These are phyloP conservation scores for Penicillium subrubescens DNA, from an alignment of 495 filamentous ascomycete genomes.

Conservation along the genomic window DNA sequence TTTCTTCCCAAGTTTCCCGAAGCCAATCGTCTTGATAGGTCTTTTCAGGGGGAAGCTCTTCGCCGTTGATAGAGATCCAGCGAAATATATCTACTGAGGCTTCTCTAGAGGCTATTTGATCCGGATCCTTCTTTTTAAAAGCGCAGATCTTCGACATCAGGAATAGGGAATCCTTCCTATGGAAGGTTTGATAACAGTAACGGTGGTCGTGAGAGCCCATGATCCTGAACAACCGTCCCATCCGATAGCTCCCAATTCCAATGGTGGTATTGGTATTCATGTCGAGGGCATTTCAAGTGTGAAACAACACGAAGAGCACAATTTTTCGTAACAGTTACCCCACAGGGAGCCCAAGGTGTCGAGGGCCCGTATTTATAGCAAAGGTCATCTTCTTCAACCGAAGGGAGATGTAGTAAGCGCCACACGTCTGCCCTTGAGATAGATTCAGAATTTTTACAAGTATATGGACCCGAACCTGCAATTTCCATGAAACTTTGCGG, in stretches of 20 bases:
- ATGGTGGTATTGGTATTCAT: constrained; percentile 6
- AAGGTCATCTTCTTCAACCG: constrained; percentile 11
- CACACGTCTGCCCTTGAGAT: constrained; percentile 20
- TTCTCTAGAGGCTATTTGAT: constrained; percentile 14
- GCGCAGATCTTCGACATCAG: neutral
- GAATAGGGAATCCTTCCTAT: neutral
- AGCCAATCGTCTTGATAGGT: constrained; percentile 21
- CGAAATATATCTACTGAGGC: constrained; percentile 18
- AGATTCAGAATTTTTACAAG: neutral
- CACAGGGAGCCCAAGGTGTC: constrained; percentile 10
- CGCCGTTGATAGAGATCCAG: constrained; percentile 17
- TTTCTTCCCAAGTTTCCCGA: constrained; percentile 8
- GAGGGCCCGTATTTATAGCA: constrained; percentile 4
- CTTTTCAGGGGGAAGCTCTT: constrained; percentile 14
- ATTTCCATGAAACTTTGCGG: constrained; percentile 21
- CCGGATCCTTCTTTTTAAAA: constrained; percentile 6
- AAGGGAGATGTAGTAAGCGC: constrained; percentile 18
- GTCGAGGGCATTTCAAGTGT: constrained; percentile 5
- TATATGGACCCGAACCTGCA: constrained; percentile 17
- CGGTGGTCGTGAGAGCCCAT: neutral
- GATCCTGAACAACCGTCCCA: neutral
- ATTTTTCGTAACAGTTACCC: neutral
- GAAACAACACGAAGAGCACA: constrained; percentile 3
- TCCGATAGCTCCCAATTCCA: neutral
- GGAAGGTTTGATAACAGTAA: neutral